Base-by-base conservation (phyloP, 1,284 basidiomycete species). In the Marasmius tenuissimus region DNA sequence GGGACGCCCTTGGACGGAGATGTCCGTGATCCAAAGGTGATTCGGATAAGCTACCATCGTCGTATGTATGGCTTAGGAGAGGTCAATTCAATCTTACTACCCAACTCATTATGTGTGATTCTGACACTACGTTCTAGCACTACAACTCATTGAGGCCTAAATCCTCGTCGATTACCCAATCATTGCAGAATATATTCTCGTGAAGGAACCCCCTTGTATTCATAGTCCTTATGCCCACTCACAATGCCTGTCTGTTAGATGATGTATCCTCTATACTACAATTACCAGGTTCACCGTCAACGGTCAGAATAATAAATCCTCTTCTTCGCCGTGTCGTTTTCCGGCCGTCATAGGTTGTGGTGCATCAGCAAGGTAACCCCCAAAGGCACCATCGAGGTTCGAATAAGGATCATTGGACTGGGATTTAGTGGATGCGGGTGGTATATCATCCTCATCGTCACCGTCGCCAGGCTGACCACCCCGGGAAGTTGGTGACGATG, bases 1-100 rank as follows among this genome's bases (percentile, higher is more conserved):
- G 72, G 73, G 39, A 68, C 69, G 35, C 67, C 74, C 7, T 66
- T 71, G 53, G 73, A 76, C 37, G 70, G 70, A 20, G 71, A 74
- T 18, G 64, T 70, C 10, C 72, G 71, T 39, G 79, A 81, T 50
- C 77, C 81, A 42, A 78, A 76, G 52, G 82, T 84, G 4, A 85
- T 89, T 9, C 83, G 89, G 61, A 92, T 97, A 68, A 96, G 94
- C 69, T 97, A 96, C 74, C 96, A 97, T 73, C 83, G 93, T 62
- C 83, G 88, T 68, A 91, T 96, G 87, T 97, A 96, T 75, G 96
- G 95, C 2, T 82, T 97, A 4, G 95, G 95, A 69, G 95, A 97
- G 86, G 94, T 94, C 62, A 70, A 89, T 76, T 18, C 14, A 27
- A 27, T 33, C 38, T 9, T 33, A 51, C 34, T 22, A 8, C 18